Evolutionary conservation across 345 rosid genomes (phyloP), one percentile per base, ranked within the genome.

Genomic region (Mercurialis annua): DNA sequence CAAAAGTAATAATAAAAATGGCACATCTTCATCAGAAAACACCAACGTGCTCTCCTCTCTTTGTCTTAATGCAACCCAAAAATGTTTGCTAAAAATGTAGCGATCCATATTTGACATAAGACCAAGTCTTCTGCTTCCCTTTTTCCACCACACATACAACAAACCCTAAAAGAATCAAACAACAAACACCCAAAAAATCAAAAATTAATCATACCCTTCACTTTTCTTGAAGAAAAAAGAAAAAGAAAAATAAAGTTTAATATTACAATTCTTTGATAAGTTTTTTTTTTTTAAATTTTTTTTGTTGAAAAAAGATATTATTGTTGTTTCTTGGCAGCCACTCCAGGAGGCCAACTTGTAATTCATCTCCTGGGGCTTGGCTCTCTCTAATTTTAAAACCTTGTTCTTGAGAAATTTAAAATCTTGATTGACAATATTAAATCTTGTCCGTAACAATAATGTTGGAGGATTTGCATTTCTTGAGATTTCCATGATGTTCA

Each of bases 61-160:
- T 16, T 20, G n/a, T 11, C 23, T 51, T 0, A 1, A 1, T 47
- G 36, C 10, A 27, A 1, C 33, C 47, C 54, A 11, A n/a, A n/a
- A n/a, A 26, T 10, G 27, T 40, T 69, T 62, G 43, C 86, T 71
- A 81, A 82, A 85, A 73, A 64, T 68, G 67, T 73, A 70, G 75
- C 71, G 83, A 82, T 77, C 78, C 81, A 69, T 58, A 29, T 70
- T 75, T 10, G 36, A 42, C 43, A 54, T 2, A 50, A 53, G 82
- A 81, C 80, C 86, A 82, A 57, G 76, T 82, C 86, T 80, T 43
- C 57, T 70, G 85, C 68, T 67, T 52, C 60, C 62, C 69, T 21
- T 30, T 73, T 66, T 54, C 63, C 63, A 70, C 60, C 80, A 59
- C 80, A 50, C 80, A 59, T 79, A 50, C 20, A 16, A 47, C 4